A percentile compares a stretch with the other conserved stretches of the same genome.
phyloP scores from a whole-genome alignment of 2,329 filamentous ascomycete species.

The Cladobotryum mycophilum region DNA sequence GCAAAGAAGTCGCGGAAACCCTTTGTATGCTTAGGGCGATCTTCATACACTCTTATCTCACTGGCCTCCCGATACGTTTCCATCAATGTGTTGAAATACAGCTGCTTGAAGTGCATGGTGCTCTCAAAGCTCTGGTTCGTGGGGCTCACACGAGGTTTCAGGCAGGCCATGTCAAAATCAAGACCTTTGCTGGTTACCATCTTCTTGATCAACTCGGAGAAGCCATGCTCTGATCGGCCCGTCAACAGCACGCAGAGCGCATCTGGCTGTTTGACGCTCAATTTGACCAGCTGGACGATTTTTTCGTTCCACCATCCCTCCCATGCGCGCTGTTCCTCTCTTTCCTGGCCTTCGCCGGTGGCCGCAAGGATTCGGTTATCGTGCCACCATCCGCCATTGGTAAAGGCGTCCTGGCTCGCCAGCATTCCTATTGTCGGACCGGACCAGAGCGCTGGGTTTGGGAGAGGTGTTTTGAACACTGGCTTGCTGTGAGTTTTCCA shows the following conservation, averaged over 20 bases:
- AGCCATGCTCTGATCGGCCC: conserved; percentile 71
- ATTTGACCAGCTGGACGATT: conserved; percentile 70
- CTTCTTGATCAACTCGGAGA: conserved; percentile 71
- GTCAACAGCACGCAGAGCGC: conserved; percentile 82
- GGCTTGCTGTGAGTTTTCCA: conserved; percentile 2
- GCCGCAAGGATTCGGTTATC: conserved; percentile 78
- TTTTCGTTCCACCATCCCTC: conserved; percentile 95
- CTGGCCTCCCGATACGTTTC: conserved; percentile 77
- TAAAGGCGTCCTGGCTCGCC: conserved; percentile 67
- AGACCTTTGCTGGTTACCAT: conserved; percentile 74
- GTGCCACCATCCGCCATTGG: conserved; percentile 95
- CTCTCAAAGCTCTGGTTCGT: conserved; percentile 69
- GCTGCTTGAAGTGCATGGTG: conserved; percentile 91
- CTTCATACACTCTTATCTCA: conserved; percentile 74
- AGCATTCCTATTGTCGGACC: conserved; percentile 69
- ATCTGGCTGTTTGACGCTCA: conserved; percentile 79
- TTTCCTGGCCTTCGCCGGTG: conserved; percentile 74
- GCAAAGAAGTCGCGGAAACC: conserved; percentile 80
- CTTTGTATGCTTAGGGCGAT: conserved; percentile 62
- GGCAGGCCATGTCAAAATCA: conserved; percentile 78
- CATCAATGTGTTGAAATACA: conserved; percentile 72
- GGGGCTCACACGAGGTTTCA: conserved; percentile 82
- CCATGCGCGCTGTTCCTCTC: conserved; percentile 80
- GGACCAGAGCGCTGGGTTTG: conserved; percentile 84
- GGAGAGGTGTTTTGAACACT: conserved; percentile 89